These are phyloP conservation scores for Rhizopogon vinicolor DNA, from an alignment of 768 basidiomycete species.

Conservation along the genomic window DNA sequence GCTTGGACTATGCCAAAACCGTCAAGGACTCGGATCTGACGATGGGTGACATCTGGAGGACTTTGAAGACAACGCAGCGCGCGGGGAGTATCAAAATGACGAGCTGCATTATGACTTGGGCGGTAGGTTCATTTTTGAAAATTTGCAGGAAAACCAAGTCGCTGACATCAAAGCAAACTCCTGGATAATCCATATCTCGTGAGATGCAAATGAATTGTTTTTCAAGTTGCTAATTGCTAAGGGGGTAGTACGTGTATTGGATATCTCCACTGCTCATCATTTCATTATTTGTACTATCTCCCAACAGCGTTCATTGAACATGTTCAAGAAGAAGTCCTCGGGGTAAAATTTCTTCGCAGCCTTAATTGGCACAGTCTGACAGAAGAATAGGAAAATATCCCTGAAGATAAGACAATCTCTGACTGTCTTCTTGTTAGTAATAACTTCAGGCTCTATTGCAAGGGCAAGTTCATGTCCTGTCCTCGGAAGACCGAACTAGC, in stretches of 20 bases:
- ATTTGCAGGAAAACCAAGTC: too few relatives aligned
- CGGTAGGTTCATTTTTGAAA: conserved; percentile 3
- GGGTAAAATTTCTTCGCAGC: not conserved
- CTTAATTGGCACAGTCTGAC: not conserved
- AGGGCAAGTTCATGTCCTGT: conserved; percentile 17
- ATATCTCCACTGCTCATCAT: not conserved
- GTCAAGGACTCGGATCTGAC: conserved; percentile 18
- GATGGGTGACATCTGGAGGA: conserved; percentile 22
- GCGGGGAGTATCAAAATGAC: conserved; percentile 18
- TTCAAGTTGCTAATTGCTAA: conserved; percentile 9
- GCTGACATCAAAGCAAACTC: conserved; percentile 10
- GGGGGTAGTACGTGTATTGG: conserved; percentile 1
- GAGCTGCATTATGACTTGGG: conserved; percentile 17
- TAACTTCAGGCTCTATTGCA: conserved; percentile 20
- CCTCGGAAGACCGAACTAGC: conserved; percentile 16
- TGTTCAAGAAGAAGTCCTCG: not conserved
- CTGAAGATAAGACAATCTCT: conserved; percentile 18
- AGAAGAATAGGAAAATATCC: conserved; percentile 13
- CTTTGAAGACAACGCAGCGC: conserved; percentile 15
- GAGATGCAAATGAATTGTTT: conserved; percentile 9
- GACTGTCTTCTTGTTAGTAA: conserved; percentile 14
- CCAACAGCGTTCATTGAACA: conserved; percentile 20
- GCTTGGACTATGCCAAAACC: conserved; percentile 7
- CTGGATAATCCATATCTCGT: conserved; percentile 25
- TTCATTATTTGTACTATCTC: not conserved